Evolutionary conservation across 176 grass and related monocot species (phyloP).

Genomic region (Microstegium vimineum): DNA sequence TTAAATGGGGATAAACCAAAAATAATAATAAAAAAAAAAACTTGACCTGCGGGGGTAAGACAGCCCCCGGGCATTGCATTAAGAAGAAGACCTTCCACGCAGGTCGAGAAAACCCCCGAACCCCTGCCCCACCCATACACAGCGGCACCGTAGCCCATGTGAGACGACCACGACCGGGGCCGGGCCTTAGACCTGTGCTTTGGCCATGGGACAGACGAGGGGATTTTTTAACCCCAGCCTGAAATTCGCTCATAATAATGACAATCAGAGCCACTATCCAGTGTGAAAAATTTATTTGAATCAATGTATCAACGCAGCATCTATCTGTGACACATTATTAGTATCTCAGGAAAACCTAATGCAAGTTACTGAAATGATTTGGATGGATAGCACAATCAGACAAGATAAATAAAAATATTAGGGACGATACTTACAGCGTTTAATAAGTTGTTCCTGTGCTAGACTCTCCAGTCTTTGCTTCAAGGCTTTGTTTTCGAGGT

Average conservation of each 20-base stretch:
- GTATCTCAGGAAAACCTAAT: not conserved
- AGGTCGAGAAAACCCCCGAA: too few species aligned
- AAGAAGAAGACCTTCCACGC: too few species aligned
- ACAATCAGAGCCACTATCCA: not conserved
- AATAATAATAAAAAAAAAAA: too few species aligned
- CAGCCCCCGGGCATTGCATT: too few species aligned
- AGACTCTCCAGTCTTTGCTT: slow-evolving; percentile 87
- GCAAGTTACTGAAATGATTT: not conserved
- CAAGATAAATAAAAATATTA: not conserved
- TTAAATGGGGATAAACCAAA: not conserved
- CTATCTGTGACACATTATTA: not conserved
- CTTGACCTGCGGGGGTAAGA: too few species aligned
- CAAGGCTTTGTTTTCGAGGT: slow-evolving; percentile 92
- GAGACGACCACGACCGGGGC: too few species aligned
- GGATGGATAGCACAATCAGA: not conserved
- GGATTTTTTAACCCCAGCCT: too few species aligned
- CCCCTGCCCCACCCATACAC: too few species aligned
- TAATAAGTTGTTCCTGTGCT: slow-evolving; percentile 87
- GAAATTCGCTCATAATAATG: too few species aligned
- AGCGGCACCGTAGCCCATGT: too few species aligned
- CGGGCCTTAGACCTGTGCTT: too few species aligned
- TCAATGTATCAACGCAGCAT: not conserved
- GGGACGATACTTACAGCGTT: slow-evolving; percentile 59
- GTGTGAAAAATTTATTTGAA: not conserved
- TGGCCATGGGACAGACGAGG: too few species aligned